Conservation (phyloP, 495 filamentous ascomycete species). For the Extremus antarcticus region DNA sequence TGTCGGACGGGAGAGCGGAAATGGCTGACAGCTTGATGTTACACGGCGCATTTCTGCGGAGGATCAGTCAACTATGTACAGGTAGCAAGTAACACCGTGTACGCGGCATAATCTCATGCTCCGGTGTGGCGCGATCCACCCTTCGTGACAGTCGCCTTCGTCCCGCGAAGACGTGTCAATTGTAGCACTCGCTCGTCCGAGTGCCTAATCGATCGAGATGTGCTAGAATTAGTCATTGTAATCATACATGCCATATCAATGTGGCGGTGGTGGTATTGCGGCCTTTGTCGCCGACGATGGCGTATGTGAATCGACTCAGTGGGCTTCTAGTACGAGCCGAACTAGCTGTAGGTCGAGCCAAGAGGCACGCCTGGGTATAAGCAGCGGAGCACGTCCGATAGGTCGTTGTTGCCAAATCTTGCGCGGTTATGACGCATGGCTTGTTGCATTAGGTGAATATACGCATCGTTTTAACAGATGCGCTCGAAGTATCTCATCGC, state of each 20-base stretch:
- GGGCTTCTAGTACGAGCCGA: too few relatives aligned
- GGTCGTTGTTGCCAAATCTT: too few relatives aligned
- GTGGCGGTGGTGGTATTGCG: neutral
- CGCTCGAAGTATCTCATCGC: neutral
- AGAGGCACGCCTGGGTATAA: neutral
- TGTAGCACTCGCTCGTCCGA: neutral
- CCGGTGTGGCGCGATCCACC: neutral
- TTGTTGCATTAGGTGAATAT: neutral
- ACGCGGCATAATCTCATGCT: neutral
- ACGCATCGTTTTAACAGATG: too few relatives aligned
- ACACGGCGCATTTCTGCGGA: neutral
- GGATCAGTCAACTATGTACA: neutral
- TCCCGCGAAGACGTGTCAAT: neutral
- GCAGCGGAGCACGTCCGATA: neutral
- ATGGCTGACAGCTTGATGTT: neutral
- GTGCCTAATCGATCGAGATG: neutral
- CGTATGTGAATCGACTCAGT: too few relatives aligned
- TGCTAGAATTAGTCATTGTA: slow-evolving; percentile 1
- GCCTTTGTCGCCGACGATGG: too few relatives aligned
- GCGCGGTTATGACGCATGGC: neutral
- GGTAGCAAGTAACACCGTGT: neutral
- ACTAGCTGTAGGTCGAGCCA: neutral
- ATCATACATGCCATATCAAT: neutral
- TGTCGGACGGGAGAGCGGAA: too few relatives aligned
- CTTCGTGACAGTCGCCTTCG: neutral